A percentile compares a stretch with the other conserved stretches of the same genome.
Conservation (phyloP, 257 asterid species). For the Solanum commersonii region DNA sequence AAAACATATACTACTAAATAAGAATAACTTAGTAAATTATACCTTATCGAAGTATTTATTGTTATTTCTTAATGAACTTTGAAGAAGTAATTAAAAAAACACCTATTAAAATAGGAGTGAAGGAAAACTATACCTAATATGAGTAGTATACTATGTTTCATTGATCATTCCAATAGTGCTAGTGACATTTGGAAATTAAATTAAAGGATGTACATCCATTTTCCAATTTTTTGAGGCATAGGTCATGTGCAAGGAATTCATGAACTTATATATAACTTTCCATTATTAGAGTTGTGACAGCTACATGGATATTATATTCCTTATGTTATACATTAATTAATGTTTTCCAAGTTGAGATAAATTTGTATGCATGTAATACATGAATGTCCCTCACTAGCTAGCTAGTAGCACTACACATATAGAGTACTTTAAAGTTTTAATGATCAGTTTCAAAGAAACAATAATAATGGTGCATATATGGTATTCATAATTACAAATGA, state of each 20-base stretch:
- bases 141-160: neutral
- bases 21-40: neutral
- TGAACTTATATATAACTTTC: neutral
- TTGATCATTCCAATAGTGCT: neutral
- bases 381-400: neutral
- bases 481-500: neutral
- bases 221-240: neutral
- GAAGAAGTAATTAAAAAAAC: neutral
- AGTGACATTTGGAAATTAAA: neutral
- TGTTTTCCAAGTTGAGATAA: neutral
- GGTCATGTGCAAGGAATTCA: neutral
- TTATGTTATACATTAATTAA: neutral
- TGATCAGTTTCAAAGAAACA: neutral
- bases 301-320: neutral
- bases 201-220: too few species aligned
- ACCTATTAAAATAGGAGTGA: too few species aligned
- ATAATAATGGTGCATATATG: neutral
- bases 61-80: neutral
- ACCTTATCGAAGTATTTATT: neutral
- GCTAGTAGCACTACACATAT: neutral
- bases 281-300: neutral
- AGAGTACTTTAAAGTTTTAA: neutral
- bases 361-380: neutral
- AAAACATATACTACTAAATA: neutral
- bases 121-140: neutral